Conservation (phyloP, 371 early-diverging fungal genomes). For the Mortierella sp. region DNA sequence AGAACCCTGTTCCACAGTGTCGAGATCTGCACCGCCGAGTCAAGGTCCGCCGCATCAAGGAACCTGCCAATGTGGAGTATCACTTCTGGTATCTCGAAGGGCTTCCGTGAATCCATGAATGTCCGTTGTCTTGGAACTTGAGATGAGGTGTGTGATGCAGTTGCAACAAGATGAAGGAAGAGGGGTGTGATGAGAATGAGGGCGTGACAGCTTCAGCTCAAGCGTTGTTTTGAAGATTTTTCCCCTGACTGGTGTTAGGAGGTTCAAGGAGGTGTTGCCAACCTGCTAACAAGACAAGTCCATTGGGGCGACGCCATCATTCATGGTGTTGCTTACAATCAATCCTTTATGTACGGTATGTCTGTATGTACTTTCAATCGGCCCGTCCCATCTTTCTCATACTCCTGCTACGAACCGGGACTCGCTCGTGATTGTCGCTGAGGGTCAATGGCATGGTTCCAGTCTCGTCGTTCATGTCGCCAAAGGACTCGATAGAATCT, state of each 20-base stretch:
- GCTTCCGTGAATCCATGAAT: background rate
- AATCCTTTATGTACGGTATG: too few relatives aligned
- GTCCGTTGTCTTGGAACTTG: background rate
- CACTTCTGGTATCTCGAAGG: slow-evolving; percentile 16
- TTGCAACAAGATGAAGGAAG: too few relatives aligned
- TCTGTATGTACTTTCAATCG: background rate
- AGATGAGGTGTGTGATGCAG: too few relatives aligned
- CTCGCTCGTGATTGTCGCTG: slow-evolving; percentile 13
- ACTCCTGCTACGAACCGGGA: slow-evolving; percentile 8
- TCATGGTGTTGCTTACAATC: background rate
- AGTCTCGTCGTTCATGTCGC: too few relatives aligned
- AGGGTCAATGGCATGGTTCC: too few relatives aligned
- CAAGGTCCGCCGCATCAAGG: slow-evolving; percentile 1
- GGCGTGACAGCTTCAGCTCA: too few relatives aligned
- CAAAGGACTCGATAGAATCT: slow-evolving; percentile 9
- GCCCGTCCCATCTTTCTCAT: slow-evolving; percentile 21
- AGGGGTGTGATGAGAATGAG: too few relatives aligned
- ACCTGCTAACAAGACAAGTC: too few relatives aligned
- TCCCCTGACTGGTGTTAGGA: too few relatives aligned
- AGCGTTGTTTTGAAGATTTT: too few relatives aligned
- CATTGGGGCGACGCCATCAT: background rate
- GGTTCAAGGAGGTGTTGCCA: too few relatives aligned
- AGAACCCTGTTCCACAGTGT: slow-evolving; percentile 9
- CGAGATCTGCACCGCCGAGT: slow-evolving; percentile 1
- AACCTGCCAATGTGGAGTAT: background rate